Percentiles rank a stretch among this genome's conserved stretches.
Evolutionary conservation across 306 rosid species (phyloP).

Genomic region (Trifolium subterraneum): DNA sequence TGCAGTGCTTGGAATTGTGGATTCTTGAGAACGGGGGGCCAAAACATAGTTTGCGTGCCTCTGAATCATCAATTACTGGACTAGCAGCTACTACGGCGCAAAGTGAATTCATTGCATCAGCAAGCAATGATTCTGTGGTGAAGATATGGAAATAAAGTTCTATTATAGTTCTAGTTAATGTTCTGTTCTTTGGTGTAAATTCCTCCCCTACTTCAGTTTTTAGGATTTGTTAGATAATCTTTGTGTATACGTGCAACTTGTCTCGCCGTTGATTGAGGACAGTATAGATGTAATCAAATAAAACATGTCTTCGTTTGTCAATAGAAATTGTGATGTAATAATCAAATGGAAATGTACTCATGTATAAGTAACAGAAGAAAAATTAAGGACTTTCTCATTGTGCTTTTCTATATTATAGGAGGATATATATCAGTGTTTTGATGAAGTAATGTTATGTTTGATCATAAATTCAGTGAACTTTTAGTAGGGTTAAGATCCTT

Average conservation of each 20-base stretch:
- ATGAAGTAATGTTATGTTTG: no score
- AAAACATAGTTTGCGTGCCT: not conserved
- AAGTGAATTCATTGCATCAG: slow-evolving; percentile 1
- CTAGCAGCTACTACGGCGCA: not conserved
- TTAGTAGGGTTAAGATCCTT: not conserved
- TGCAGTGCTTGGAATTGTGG: slow-evolving; percentile 5
- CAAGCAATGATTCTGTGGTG: not conserved
- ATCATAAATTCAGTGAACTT: not conserved
- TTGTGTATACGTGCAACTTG: not conserved
- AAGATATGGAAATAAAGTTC: slow-evolving; percentile 20
- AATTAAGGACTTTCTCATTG: no score
- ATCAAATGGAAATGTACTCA: not conserved
- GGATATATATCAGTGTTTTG: not conserved
- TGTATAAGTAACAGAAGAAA: no score
- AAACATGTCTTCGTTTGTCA: not conserved
- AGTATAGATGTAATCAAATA: not conserved
- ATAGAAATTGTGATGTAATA: not conserved
- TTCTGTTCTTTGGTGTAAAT: slow-evolving; percentile 5
- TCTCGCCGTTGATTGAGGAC: not conserved
- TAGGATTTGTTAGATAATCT: not conserved
- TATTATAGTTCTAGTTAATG: not conserved
- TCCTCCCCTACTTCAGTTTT: not conserved
- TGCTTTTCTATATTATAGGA: no score
- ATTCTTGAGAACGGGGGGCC: not conserved
- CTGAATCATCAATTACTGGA: not conserved